phyloP scores from a whole-genome alignment of 2,329 filamentous ascomycete genomes.

The Cladosporium sp. region DNA sequence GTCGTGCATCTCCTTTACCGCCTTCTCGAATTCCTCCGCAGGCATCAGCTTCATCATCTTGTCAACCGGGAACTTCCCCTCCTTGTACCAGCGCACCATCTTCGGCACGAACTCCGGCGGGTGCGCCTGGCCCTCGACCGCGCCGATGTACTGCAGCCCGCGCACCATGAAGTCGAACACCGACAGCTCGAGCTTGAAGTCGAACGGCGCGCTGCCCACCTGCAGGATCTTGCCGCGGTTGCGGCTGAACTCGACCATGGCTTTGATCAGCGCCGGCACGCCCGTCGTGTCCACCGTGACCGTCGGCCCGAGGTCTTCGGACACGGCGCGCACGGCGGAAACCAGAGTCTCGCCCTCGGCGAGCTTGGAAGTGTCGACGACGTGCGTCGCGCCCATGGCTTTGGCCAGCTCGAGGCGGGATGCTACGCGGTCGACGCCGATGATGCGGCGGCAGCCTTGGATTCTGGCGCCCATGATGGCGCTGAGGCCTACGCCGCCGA shows the following conservation, averaged over 20 bases:
- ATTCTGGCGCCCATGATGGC: slow-evolving; percentile 47
- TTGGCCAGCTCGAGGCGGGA: slow-evolving; percentile 34
- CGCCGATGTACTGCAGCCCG: slow-evolving; percentile 45
- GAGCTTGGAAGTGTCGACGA: slow-evolving; percentile 32
- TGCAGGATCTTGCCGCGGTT: slow-evolving; percentile 45
- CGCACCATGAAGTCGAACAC: slow-evolving; percentile 42
- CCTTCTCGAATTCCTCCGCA: slow-evolving; percentile 36
- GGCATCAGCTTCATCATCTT: slow-evolving; percentile 41
- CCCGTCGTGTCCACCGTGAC: slow-evolving; percentile 48
- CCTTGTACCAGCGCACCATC: slow-evolving; percentile 44
- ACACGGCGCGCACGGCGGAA: slow-evolving; percentile 32
- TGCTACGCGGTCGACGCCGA: slow-evolving; percentile 36
- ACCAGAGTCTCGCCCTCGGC: slow-evolving; percentile 29
- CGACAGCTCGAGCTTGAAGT: slow-evolving; percentile 37
- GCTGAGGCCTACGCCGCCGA: slow-evolving; percentile 43
- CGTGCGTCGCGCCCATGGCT: slow-evolving; percentile 37
- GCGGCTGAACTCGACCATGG: slow-evolving; percentile 38
- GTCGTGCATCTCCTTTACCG: slow-evolving; percentile 38
- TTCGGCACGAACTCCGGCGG: slow-evolving; percentile 40
- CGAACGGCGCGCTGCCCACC: slow-evolving; percentile 43
- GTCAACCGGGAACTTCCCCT: slow-evolving; percentile 44
- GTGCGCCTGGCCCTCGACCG: slow-evolving; percentile 41
- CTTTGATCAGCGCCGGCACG: slow-evolving; percentile 37
- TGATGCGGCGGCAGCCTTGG: slow-evolving; percentile 33
- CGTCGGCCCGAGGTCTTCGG: slow-evolving; percentile 36